A percentile compares a stretch with the other conserved stretches of the same genome.
These are phyloP conservation scores for Geoglossum cookeanum DNA, from an alignment of 2,329 filamentous ascomycete species.

Conservation along the genomic window DNA sequence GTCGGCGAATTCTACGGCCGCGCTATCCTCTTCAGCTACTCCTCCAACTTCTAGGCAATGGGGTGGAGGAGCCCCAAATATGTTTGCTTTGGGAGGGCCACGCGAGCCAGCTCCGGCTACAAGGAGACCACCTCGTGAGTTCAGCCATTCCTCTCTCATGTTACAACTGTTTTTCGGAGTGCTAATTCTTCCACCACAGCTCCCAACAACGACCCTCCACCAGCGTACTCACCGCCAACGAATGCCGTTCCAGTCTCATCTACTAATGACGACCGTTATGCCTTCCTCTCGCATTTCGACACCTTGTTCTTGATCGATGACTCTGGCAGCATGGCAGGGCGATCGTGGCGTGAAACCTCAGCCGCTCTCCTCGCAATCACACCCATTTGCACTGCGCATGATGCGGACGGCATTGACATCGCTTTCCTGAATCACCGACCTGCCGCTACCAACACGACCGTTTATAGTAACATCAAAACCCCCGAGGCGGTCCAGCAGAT, in stretches of 20 bases:
- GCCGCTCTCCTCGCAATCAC: conserved; percentile 54
- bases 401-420: conserved; percentile 72
- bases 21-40: neutral
- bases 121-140: conserved; percentile 3
- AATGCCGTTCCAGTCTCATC: conserved; percentile 14
- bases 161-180: neutral
- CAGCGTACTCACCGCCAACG: conserved; percentile 21
- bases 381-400: conserved; percentile 62
- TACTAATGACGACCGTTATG: conserved; percentile 44
- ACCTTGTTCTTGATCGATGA: conserved; percentile 86
- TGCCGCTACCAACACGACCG: conserved; percentile 24
- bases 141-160: neutral
- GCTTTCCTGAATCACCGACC: conserved; percentile 64
- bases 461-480: conserved; percentile 45
- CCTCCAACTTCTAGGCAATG: neutral
- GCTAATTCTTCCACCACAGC: neutral
- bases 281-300: conserved; percentile 64
- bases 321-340: conserved; percentile 65
- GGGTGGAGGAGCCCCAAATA: neutral
- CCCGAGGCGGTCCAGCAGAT: conserved; percentile 42
- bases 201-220: conserved; percentile 19
- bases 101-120: neutral
- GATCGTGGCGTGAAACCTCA: conserved; percentile 57
- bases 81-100: neutral
- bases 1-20: neutral